Percentiles rank a stretch among this genome's conserved stretches.
phyloP scores from a whole-genome alignment of 176 grass and related monocot genomes.

The Aegilops umbellulata region DNA sequence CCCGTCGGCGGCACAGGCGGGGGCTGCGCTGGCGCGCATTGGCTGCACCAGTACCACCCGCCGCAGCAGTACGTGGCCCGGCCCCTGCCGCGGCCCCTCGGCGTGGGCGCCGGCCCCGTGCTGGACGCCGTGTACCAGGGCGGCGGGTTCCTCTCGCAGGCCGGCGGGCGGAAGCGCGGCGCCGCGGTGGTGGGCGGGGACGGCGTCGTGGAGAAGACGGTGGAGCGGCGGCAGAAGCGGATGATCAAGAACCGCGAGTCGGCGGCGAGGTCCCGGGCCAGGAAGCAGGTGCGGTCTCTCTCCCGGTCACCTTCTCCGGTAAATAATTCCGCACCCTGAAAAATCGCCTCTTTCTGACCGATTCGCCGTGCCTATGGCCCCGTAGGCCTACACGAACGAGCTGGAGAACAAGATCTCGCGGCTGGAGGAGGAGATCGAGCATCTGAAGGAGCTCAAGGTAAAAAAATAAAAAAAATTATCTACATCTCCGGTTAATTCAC shows the following conservation, averaged over 20 bases:
- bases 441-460: constrained; percentile 61
- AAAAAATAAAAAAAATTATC: neutral
- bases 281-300: constrained; percentile 64
- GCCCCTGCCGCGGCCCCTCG: constrained; percentile 33
- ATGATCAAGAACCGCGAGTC: constrained; percentile 99
- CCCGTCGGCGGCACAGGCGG: constrained; percentile 22
- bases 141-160: constrained; percentile 33
- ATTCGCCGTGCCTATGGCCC: neutral
- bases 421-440: constrained; percentile 72
- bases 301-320: neutral
- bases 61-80: constrained; percentile 29
- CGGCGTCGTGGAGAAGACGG: constrained; percentile 54
- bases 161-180: constrained; percentile 54
- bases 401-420: constrained; percentile 74
- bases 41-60: constrained; percentile 31
- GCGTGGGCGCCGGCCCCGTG: constrained; percentile 22
- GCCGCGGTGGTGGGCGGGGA: constrained; percentile 4
- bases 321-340: neutral
- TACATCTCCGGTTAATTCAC: neutral
- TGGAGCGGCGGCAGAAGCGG: constrained; percentile 89
- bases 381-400: constrained; percentile 87
- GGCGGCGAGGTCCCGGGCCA: constrained; percentile 81
- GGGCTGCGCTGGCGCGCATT: constrained; percentile 36
- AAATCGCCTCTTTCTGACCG: neutral
- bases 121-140: constrained; percentile 46